Evolutionary conservation across 2,329 filamentous ascomycete genomes (phyloP), one percentile per base, ranked within the genome.

Genomic region (Xylaria sp.): DNA sequence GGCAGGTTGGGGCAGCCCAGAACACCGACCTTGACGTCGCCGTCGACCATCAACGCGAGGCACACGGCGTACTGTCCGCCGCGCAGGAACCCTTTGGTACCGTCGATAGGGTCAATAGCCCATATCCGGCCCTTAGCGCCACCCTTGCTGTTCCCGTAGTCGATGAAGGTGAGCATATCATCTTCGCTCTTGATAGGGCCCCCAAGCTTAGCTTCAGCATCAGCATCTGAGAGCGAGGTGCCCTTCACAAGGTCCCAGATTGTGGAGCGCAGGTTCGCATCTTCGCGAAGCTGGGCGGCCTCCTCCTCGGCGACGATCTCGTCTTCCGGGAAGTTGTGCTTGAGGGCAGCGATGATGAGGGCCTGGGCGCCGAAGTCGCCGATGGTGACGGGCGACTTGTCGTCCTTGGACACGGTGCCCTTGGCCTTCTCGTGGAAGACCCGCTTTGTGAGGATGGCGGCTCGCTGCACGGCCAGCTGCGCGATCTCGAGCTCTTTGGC

Each of bases 321-420:
- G 79, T 99, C 96, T 43, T 89, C 79, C 20, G 96, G 96, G 84
- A 99, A 99, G 82, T 92, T 93, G 82, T 93, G 89, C 82, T 91
- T 91, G 74, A 99, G 91, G 33, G 95, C 95, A 66, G 91, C 88
- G 78, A 98, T 97, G 82, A 99, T 97, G 73, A 99, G 89, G 39
- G 96, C 94, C 84, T 99, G 96, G 46, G 96, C 97, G 78, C 96
- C 96, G 81, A 97, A 98, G 84, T 99, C 96, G 80, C 95, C 96
- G 76, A 98, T 96, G 20, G 96, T 99, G 76, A 99, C 96, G 73
- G 96, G 96, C 10, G 94, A 97, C 79, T 93, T 94, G 86, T 99
- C 96, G 81, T 93, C 91, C 85, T 99, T 99, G 80, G 91, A 92
- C 61, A 97, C 87, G 55, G 96, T 98, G 75, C 95, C 95, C 84